phyloP scores from a whole-genome alignment of 2,329 filamentous ascomycete species.

The Verticillium nubilum region DNA sequence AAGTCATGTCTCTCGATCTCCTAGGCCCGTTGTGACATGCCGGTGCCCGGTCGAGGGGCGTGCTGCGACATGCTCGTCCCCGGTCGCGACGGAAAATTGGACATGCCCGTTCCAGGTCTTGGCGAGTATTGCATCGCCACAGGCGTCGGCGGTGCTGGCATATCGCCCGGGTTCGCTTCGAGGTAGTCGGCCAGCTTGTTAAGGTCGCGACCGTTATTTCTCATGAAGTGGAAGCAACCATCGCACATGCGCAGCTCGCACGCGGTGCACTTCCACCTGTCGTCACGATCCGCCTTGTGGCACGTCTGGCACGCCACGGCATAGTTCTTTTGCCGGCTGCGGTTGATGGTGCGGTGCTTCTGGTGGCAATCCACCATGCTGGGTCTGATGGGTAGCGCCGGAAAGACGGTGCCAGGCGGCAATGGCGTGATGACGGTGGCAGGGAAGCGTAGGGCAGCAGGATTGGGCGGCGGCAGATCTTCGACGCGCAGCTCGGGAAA shows the following conservation, averaged over 20 bases:
- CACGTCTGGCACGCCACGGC: conserved; percentile 50
- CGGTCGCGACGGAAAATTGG: background rate
- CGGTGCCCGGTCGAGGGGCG: background rate
- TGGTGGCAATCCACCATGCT: conserved; percentile 41
- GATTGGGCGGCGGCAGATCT: conserved; percentile 25
- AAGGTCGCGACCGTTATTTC: conserved; percentile 36
- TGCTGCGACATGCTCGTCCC: background rate
- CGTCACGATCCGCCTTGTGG: conserved; percentile 34
- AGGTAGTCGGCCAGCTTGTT: conserved; percentile 30
- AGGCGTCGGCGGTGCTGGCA: background rate
- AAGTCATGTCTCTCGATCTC: background rate
- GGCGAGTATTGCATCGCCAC: background rate
- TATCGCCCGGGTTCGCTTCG: conserved; percentile 9
- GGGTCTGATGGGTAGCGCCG: conserved; percentile 36
- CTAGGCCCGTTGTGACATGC: background rate
- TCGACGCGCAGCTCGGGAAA: conserved; percentile 28
- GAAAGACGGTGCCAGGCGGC: conserved; percentile 30
- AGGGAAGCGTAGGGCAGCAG: conserved; percentile 31
- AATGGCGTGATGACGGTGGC: conserved; percentile 19
- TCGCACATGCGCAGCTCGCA: conserved; percentile 49
- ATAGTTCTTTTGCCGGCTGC: conserved; percentile 41
- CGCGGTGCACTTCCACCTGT: conserved; percentile 42
- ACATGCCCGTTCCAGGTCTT: background rate
- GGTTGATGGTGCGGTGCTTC: conserved; percentile 41
- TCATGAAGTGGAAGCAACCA: conserved; percentile 36